Evolutionary conservation across 371 early-diverging fungal species (phyloP), one percentile per base, ranked within the genome.

Genomic region (Apophysomyces ossiformis): DNA sequence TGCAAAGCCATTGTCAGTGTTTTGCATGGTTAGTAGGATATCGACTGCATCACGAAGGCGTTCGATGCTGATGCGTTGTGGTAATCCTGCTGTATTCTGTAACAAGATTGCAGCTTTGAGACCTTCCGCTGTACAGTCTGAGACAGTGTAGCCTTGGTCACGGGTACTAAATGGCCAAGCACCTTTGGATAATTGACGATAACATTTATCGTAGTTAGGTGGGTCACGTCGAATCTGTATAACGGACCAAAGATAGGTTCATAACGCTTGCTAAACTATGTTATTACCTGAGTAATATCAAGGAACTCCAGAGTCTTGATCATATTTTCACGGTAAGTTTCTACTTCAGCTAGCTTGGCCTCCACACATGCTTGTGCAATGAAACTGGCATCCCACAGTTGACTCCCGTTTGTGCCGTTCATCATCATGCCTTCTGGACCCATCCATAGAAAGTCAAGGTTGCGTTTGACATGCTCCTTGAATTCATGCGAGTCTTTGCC

Each of bases 141-240:
- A 93, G 4, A 99, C 96, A 0, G 96, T 96, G 69, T 95, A 99
- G 6, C 92, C 90, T 74, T 97, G 98, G 63, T 93, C 93, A 57
- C 91, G 87, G 32, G 95, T 97, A 69, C 95, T 94, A 79, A 99
- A 99, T 8, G 98, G 96, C 96, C 96, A 99, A 6, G 98, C 97
- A 15, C 98, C 98, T 63, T 92, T 86, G 16, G 94, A 86, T 5
- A 77, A 65, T 70, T 97, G 93, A 43, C 99, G 90, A 74, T 93
- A 94, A 39, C 89, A 90, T 38, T 85, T 78, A 41, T 84, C 72
- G 67, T 81, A 76, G 69, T 93, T 79, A 2, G 84, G 85, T 1
- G 92, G 87, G 69, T 97, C 87, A 36, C 74, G 66, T 54, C 87
- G 87, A 70, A 98, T 96, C 89, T 83, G 60, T 11, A 32, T 44